phyloP scores from a whole-genome alignment of 495 filamentous ascomycete species.

The Neurospora sp. region DNA sequence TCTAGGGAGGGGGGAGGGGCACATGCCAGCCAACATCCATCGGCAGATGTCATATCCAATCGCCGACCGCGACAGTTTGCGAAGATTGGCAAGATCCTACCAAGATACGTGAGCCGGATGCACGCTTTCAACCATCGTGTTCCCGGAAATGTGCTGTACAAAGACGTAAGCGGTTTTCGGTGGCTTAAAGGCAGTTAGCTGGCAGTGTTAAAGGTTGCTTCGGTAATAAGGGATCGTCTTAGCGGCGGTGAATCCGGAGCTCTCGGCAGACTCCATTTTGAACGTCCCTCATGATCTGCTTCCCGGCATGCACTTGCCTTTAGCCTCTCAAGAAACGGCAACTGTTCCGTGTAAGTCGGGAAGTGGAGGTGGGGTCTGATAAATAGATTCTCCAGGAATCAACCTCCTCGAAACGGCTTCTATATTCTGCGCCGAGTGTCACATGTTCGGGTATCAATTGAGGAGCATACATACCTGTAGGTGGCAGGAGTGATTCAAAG shows the following conservation, averaged over 20 bases:
- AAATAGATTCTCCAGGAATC: neutral
- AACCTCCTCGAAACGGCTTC: neutral
- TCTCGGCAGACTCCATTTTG: neutral
- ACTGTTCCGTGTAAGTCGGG: neutral
- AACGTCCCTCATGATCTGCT: neutral
- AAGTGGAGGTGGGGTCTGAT: neutral
- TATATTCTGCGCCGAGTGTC: neutral
- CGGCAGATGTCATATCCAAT: slow-evolving; percentile 29
- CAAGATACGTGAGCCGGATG: neutral
- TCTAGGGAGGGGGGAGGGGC: slow-evolving; percentile 15
- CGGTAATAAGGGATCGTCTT: neutral
- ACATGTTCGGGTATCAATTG: neutral
- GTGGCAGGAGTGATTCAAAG: neutral
- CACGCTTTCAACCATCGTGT: neutral
- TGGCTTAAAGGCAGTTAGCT: neutral
- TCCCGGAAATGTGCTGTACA: neutral
- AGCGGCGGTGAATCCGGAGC: neutral
- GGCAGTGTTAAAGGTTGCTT: neutral
- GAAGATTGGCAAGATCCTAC: neutral
- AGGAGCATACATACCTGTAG: neutral
- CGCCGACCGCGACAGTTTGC: slow-evolving; percentile 1
- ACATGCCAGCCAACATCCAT: slow-evolving; percentile 9
- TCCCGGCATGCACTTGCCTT: neutral
- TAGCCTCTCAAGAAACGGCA: neutral
- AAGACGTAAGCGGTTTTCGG: neutral